Evolutionary conservation across 164 flowering plant species (phyloP), one percentile per base, ranked within the genome.

Genomic region (Vitis labrusca): DNA sequence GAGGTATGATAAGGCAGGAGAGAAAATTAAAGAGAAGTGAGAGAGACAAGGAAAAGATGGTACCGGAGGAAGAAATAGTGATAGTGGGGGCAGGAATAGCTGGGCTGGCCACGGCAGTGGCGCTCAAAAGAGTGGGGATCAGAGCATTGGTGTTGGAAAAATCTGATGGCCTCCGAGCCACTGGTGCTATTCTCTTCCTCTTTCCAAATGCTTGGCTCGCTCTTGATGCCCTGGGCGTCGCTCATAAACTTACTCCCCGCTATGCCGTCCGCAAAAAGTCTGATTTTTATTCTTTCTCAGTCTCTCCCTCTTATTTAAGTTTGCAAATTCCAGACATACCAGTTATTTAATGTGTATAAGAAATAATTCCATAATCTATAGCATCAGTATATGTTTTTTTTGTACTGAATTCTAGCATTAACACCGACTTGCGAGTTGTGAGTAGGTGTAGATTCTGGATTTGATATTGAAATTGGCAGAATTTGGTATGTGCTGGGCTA

Each of bases 221-320:
- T 1, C 82, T 79, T 37, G 79, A 79, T 50, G 82, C 79, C 17
- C 75, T 79, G 8, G 79, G 82, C 2, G 75, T 79, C 15, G n/a
- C 79, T 29, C 72, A 80, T 65, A 83, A 83, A 73, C 86, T 86
- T 67, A 59, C 74, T 23, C 29, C 78, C 37, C 9, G 67, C 17
- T 83, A 81, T 56, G 3, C 72, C 16, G 72, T 77, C 19, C 10
- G 52, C 10, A n/a, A 15, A 1, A 74, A 56, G 89, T 86, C 71
- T 47, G 4, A 2, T 10, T 32, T 55, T 7, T n/a, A 14, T 55
- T 9, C 30, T 32, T 61, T 32, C 37, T 17, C 19, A 17, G 19
- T 17, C 19, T 17, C 19, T 19, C 15, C 47, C 27, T 14, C 2
- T 0, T 23, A 63, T 63, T 0, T 63, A 30, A 32, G 50, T 14